These are phyloP conservation scores for Ottelia alismoides DNA, from an alignment of 106 monocot genomes.

Conservation along the genomic window DNA sequence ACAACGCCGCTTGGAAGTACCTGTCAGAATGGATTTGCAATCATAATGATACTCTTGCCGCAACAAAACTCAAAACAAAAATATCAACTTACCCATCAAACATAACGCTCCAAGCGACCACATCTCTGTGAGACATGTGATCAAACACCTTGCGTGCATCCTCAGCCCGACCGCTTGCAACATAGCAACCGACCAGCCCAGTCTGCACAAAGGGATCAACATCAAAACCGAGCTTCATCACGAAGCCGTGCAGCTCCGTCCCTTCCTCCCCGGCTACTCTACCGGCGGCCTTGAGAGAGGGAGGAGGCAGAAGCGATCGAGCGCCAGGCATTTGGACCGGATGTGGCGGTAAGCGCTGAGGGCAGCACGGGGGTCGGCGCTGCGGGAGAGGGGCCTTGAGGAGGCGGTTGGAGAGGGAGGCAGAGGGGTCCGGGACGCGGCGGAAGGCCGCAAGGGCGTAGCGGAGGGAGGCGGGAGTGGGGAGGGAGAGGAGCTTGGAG, in stretches of 20 bases:
- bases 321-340: constrained; percentile 7
- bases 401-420: constrained; percentile 24
- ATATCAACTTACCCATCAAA: constrained; percentile 36
- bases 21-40: no score
- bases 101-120: constrained; percentile 73
- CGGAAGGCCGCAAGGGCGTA: constrained; percentile 47
- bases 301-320: constrained; percentile 39
- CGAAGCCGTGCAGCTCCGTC: constrained; percentile 40
- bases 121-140: constrained; percentile 35
- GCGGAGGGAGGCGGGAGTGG: constrained; percentile 22
- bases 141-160: constrained; percentile 67
- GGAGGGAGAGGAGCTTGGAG: constrained; percentile 24
- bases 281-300: constrained; percentile 28
- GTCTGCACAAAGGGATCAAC: constrained; percentile 57
- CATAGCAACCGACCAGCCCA: constrained; percentile 30
- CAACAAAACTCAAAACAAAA: no score
- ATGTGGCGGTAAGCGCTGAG: constrained; percentile 27
- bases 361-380: constrained; percentile 6
- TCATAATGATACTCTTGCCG: neutral
- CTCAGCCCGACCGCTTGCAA: constrained; percentile 6
- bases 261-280: constrained; percentile 5
- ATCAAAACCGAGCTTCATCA: constrained; percentile 31
- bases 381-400: constrained; percentile 23
- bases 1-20: constrained; percentile 38
- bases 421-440: constrained; percentile 10